A percentile compares a stretch with the other conserved stretches of the same genome.
phyloP scores from a whole-genome alignment of 305 asterid species.

The Fraxinus baroniana region DNA sequence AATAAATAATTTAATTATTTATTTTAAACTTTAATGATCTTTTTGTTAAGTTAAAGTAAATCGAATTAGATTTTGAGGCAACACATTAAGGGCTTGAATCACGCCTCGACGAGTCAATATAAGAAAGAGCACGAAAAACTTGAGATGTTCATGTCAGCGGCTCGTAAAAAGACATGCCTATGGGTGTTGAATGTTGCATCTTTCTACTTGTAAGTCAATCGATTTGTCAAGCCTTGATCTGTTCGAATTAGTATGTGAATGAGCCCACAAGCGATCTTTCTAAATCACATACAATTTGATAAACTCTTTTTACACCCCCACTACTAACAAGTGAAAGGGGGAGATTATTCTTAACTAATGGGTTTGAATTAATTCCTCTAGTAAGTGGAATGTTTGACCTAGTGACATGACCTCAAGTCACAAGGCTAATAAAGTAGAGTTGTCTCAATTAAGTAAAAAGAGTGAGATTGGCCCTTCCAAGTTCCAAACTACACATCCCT shows the following conservation, averaged over 20 bases:
- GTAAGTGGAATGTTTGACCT: background rate
- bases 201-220: background rate
- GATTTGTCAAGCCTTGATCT: too few species aligned
- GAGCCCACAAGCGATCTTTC: background rate
- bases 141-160: background rate
- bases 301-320: too few species aligned
- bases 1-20: too few species aligned
- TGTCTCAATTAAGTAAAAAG: background rate
- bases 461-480: background rate
- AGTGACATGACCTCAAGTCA: background rate
- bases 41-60: too few species aligned
- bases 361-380: background rate
- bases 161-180: background rate
- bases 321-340: too few species aligned
- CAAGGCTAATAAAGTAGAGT: background rate
- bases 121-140: too few species aligned
- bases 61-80: too few species aligned
- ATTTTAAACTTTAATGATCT: too few species aligned
- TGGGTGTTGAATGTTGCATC: background rate
- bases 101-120: too few species aligned
- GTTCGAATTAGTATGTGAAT: background rate
- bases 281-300: too few species aligned
- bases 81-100: too few species aligned
- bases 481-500: background rate
- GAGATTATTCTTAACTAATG: too few species aligned